Base-by-base conservation (phyloP, 148 eudicot genomes). In the Chenopodium album region DNA sequence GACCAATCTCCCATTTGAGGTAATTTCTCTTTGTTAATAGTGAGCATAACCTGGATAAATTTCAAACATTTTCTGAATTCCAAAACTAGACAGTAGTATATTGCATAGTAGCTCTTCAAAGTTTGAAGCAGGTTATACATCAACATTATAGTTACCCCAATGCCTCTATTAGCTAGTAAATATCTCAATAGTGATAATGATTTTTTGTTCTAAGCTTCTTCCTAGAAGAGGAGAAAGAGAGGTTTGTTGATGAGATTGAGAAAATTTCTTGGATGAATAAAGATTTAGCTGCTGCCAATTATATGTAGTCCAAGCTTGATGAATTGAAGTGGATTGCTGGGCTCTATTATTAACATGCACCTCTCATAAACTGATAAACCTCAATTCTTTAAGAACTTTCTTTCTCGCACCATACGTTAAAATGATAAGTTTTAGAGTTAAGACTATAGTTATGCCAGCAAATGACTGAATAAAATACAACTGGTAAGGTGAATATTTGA, bases 1-100 rank as follows among this genome's bases (percentile, higher is more conserved):
- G 74, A 88, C 84, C 67, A 77, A 69, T 76, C 60, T 84, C n/a
- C 32, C 84, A 31, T 78, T 74, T 46, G 83, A 88, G 97, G 97
- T 88, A 81, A 84, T 67, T 2, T 10, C 28, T 23, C 37, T 37
- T 63, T 73, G 4, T 71, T 70, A 67, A 59, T 19, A 16, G 59
- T 3, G 56, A 73, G 0, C 41, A n/a, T 79, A 9, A 29, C 68
- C 32, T 34, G 64, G 46, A 73, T 46, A 47, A 66, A n/a, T 22
- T 81, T 14, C 44, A 60, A 4, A 20, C 48, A 20, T 63, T 12
- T 50, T 80, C 29, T 71, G n/a, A 59, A 26, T 76, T 76, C 23
- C 22, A 56, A 19, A 66, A 48, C 20, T 3, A 16, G 14, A 54
- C n/a, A 4, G 11, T 34, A 4, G 16, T n/a, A 2, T 31, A 11